These are phyloP conservation scores for Mikania micrantha DNA, from an alignment of 129 eudicot species.

Conservation along the genomic window DNA sequence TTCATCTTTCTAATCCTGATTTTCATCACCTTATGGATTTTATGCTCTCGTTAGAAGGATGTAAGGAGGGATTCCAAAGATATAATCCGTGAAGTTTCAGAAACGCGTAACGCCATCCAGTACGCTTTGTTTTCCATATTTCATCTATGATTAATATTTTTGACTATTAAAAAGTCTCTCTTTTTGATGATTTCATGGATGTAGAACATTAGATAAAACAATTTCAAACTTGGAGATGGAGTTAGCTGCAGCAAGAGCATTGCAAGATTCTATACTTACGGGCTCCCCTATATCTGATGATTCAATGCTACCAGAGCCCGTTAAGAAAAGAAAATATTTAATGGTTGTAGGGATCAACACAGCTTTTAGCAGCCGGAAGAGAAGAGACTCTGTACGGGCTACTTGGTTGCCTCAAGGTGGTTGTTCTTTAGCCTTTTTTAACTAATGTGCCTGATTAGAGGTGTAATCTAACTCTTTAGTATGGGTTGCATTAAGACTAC, in stretches of 20 bases:
- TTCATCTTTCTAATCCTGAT: not conserved
- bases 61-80: slow-evolving; percentile 45
- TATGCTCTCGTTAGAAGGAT: slow-evolving; percentile 34
- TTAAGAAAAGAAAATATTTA: slow-evolving; percentile 72
- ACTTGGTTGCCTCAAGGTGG: slow-evolving; percentile 97
- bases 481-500: not conserved
- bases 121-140: slow-evolving; percentile 25
- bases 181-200: not conserved
- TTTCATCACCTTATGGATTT: not conserved
- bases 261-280: slow-evolving; percentile 74
- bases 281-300: slow-evolving; percentile 78
- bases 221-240: slow-evolving; percentile 91
- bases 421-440: not conserved
- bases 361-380: slow-evolving; percentile 92
- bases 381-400: slow-evolving; percentile 95
- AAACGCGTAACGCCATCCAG: slow-evolving; percentile 65
- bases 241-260: slow-evolving; percentile 87
- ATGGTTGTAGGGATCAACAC: slow-evolving; percentile 95
- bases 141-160: not conserved
- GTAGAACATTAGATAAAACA: slow-evolving; percentile 60
- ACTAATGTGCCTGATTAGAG: not conserved
- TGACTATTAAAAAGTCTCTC: slow-evolving; percentile 7
- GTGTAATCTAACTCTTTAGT: not conserved
- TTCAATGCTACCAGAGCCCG: slow-evolving; percentile 39
- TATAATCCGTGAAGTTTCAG: slow-evolving; percentile 51